Evolutionary conservation across 306 rosid genomes (phyloP).

Genomic region (Astragalus glycyphyllos): DNA sequence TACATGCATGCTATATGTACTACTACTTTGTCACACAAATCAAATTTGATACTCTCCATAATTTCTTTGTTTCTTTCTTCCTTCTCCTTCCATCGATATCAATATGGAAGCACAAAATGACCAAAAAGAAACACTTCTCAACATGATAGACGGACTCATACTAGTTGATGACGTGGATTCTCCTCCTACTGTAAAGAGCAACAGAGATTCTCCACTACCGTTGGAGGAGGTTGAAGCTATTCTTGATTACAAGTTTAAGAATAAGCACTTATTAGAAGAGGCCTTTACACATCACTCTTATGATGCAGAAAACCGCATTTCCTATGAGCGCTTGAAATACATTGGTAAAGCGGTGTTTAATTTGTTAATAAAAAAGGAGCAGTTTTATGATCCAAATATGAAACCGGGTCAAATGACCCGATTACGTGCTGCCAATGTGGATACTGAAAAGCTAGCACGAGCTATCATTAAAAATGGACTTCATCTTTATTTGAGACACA

Average conservation of each 20-base stretch:
- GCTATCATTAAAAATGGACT: not conserved
- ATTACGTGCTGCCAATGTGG: not conserved
- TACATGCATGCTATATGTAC: too few relatives aligned
- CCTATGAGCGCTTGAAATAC: not conserved
- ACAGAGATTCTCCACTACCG: not conserved
- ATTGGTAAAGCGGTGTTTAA: not conserved
- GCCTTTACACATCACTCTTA: not conserved
- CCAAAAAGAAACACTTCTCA: not conserved
- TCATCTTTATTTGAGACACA: not conserved
- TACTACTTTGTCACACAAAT: too few relatives aligned
- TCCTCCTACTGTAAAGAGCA: not conserved
- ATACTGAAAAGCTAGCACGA: not conserved
- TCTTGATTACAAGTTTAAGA: not conserved
- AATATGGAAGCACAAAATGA: not conserved
- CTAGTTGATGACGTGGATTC: not conserved
- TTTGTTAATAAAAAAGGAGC: not conserved
- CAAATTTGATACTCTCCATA: too few relatives aligned
- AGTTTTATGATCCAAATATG: not conserved
- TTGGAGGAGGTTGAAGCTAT: not conserved
- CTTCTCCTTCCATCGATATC: too few relatives aligned
- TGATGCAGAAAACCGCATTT: not conserved
- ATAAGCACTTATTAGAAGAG: conserved; percentile 2
- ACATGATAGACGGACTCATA: not conserved
- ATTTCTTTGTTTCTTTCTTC: too few relatives aligned
- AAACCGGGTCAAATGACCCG: not conserved